These are phyloP conservation scores for Aspergillus avenaceus DNA, from an alignment of 495 filamentous ascomycete genomes.

Conservation along the genomic window DNA sequence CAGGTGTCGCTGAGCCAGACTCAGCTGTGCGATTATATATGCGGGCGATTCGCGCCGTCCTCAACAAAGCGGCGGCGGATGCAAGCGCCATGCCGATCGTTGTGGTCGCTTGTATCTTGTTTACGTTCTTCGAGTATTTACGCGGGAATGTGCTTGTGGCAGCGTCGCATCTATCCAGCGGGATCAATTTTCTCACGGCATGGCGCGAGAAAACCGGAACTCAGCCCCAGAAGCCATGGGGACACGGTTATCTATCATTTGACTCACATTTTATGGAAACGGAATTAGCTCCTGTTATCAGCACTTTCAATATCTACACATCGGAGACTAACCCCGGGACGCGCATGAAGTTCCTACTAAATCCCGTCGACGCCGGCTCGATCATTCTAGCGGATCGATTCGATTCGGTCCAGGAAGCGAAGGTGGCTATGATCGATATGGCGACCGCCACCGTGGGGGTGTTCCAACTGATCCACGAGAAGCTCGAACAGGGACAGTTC, in stretches of 20 bases:
- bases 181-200: conserved; percentile 15
- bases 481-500: background rate
- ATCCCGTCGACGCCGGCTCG: conserved; percentile 5
- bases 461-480: conserved; percentile 1
- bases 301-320: conserved; percentile 14
- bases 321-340: background rate
- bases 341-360: conserved; percentile 8
- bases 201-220: conserved; percentile 9
- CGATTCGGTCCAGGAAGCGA: conserved; percentile 10
- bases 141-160: conserved; percentile 11
- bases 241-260: background rate
- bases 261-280: conserved; percentile 17
- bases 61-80: conserved; percentile 8
- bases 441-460: conserved; percentile 5
- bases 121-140: conserved; percentile 20
- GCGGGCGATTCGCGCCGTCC: conserved; percentile 12
- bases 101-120: conserved; percentile 15
- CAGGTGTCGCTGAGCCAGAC: background rate
- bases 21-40: conserved; percentile 10
- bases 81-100: conserved; percentile 2
- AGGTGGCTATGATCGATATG: conserved; percentile 15
- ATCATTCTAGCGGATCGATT: conserved; percentile 9
- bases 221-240: background rate
- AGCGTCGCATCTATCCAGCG: conserved; percentile 10
- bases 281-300: conserved; percentile 15